These are phyloP conservation scores for Hansfordia pulvinata DNA, from an alignment of 2,329 filamentous ascomycete species.

Conservation along the genomic window DNA sequence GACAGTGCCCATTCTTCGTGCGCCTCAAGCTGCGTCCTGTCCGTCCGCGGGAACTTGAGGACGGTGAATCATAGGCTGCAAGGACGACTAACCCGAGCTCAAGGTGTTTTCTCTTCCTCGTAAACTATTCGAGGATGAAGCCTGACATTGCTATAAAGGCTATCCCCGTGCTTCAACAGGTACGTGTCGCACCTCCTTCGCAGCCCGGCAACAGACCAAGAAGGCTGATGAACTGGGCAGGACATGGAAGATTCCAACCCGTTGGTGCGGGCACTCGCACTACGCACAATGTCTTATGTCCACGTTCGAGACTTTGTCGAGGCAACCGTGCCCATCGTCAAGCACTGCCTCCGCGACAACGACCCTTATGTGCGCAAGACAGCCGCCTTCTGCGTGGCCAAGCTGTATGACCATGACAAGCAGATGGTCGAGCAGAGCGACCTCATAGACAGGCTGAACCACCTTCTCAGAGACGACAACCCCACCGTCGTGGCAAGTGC, in stretches of 20 bases:
- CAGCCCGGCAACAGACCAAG: neutral
- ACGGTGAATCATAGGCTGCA: constrained; percentile 2
- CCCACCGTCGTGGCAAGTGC: constrained; percentile 95
- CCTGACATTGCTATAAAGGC: constrained; percentile 90
- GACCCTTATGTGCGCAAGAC: constrained; percentile 98
- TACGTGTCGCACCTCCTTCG: constrained; percentile 22
- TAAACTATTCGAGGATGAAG: constrained; percentile 92
- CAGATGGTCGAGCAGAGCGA: constrained; percentile 82
- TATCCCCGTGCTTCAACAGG: constrained; percentile 71
- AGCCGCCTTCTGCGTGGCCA: constrained; percentile 89
- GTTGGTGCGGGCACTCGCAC: constrained; percentile 76
- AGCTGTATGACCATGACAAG: constrained; percentile 93
- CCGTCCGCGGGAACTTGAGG: neutral
- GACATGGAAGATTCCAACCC: constrained; percentile 93
- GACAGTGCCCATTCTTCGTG: too few relatives aligned
- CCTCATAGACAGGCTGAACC: constrained; percentile 82
- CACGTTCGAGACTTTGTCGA: constrained; percentile 94
- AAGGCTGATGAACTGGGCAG: constrained; percentile 26
- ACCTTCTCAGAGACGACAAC: constrained; percentile 86
- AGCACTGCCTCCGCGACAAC: constrained; percentile 66
- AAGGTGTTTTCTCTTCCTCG: constrained; percentile 97
- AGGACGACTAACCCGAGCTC: neutral
- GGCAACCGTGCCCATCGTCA: constrained; percentile 73
- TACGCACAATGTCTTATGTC: constrained; percentile 94
- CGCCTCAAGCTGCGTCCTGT: too few relatives aligned